Base-by-base conservation (phyloP, 2,329 filamentous ascomycete species). In the Penicillium sp. region DNA sequence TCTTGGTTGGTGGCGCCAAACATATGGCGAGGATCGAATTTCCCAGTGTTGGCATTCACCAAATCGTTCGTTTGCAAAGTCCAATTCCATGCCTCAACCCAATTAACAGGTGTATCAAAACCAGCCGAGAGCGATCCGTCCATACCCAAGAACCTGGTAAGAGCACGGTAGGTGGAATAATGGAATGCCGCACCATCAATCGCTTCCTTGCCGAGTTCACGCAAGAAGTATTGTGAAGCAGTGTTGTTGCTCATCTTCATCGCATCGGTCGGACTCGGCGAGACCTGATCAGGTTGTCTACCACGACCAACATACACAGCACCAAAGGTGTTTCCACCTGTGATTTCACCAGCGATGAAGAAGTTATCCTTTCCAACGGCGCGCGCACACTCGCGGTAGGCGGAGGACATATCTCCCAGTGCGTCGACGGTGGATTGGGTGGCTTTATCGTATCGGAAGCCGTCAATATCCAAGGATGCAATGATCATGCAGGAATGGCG, bases 361-460 rank as follows among this genome's bases (percentile, higher is more conserved):
- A 88, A 88, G 68, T 88, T 88, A 1, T 82, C 67, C 69, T 88
- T 88, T 39, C 83, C 82, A 27, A 82, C 74, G 13, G 72, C 70
- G 10, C 73, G 69, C 5, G 85, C 86, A 67, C 86, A 88, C 49
- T 81, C 73, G 29, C 86, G 78, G 66, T 86, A 82, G 7, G 79
- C 78, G n/a, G 77, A 72, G 26, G 83, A 84, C 72, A 84, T 87
- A 22, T 83, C 79, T 10, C 79, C 84, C 55, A 85, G 78, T 0
- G 84, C 80, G 63, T 88, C 86, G 13, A 86, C 79, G 0, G 86
- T 87, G 9, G 84, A 79, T 65, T 87, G 85, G 11, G 84, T 82
- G 5, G 84, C 86, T 70, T 88, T 88, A 71, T 88, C 86, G 71
- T 86, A 86, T 55, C 86, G 82, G 68, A 85, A 87, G 2, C 85